A percentile compares a stretch with the other conserved stretches of the same genome.
These are phyloP conservation scores for Ogataea nonfermentans DNA, from an alignment of 805 yeast genomes.

Conservation along the genomic window DNA sequence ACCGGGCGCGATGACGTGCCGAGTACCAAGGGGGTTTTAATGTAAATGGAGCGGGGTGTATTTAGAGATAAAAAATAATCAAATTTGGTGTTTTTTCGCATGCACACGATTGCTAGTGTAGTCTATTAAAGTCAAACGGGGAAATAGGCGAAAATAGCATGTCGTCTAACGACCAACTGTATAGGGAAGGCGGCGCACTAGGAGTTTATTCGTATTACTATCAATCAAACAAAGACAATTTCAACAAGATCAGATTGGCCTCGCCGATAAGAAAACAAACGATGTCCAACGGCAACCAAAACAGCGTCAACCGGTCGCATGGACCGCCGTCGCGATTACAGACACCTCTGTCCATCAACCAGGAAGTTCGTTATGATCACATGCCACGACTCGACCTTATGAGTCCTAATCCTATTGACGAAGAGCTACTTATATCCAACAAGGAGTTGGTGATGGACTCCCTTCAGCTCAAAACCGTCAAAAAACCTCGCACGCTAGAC, in stretches of 20 bases:
- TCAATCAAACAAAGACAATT: conserved; percentile 16
- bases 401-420: conserved; percentile 22
- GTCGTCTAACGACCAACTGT: conserved; percentile 19
- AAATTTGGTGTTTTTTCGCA: conserved; percentile 2
- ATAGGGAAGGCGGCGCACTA: conserved; percentile 28
- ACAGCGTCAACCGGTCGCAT: conserved; percentile 2
- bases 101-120: conserved; percentile 12
- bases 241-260: conserved; percentile 13
- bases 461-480: conserved; percentile 5
- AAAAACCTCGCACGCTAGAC: conserved; percentile 17
- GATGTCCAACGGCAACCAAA: conserved; percentile 3
- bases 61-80: conserved; percentile 1
- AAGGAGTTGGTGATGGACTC: conserved; percentile 19
- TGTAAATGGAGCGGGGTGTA: conserved; percentile 35
- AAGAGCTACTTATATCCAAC: conserved; percentile 15
- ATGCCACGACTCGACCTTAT: conserved; percentile 17
- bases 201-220: conserved; percentile 31
- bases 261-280: conserved; percentile 19
- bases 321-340: conserved; percentile 14
- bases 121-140: conserved; percentile 5
- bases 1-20: conserved; percentile 93
- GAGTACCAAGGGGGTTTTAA: conserved; percentile 91
- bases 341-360: conserved; percentile 16
- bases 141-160: conserved; percentile 7
- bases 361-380: neutral